Percentiles rank a stretch among this genome's conserved stretches.
Evolutionary conservation across 352 stramenopile genomes (phyloP).

Genomic region (Globisporangium rhizosaccharum): DNA sequence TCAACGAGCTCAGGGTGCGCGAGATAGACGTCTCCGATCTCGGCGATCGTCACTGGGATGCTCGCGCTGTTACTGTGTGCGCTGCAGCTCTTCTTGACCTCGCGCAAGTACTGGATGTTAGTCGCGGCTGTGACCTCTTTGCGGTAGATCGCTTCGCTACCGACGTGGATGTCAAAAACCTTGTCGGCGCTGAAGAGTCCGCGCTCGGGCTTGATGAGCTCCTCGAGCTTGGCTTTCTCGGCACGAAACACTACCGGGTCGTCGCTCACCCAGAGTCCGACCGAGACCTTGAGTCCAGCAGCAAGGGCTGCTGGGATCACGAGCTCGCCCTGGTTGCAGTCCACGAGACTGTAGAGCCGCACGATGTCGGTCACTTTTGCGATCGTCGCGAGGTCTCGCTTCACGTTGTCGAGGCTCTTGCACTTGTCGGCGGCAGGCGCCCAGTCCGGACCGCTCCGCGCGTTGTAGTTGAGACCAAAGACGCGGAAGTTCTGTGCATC

Average conservation of each 20-base stretch:
- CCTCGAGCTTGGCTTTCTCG: constrained; percentile 33
- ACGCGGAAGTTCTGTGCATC: constrained; percentile 18
- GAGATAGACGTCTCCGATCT: constrained; percentile 63
- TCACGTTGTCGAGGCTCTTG: constrained; percentile 24
- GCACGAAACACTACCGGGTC: constrained; percentile 26
- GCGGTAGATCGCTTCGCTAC: constrained; percentile 65
- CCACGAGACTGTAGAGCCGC: constrained; percentile 41
- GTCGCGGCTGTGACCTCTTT: constrained; percentile 39
- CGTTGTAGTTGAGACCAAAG: constrained; percentile 70
- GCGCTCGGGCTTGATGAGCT: constrained; percentile 19
- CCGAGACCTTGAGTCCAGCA: constrained; percentile 37
- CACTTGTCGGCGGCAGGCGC: constrained; percentile 28
- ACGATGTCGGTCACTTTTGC: constrained; percentile 35
- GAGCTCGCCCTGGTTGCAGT: constrained; percentile 43
- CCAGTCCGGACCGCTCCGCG: constrained; percentile 47
- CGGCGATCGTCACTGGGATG: constrained; percentile 60
- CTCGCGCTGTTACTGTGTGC: not conserved
- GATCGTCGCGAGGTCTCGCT: constrained; percentile 15
- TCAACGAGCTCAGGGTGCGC: constrained; percentile 34
- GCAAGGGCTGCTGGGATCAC: constrained; percentile 41
- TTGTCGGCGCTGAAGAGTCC: constrained; percentile 18
- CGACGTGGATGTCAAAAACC: constrained; percentile 56
- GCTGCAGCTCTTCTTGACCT: not conserved
- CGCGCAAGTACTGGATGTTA: constrained; percentile 29
- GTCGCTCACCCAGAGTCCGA: constrained; percentile 55